phyloP scores from a whole-genome alignment of 257 asterid genomes.

The Plantago ovata region DNA sequence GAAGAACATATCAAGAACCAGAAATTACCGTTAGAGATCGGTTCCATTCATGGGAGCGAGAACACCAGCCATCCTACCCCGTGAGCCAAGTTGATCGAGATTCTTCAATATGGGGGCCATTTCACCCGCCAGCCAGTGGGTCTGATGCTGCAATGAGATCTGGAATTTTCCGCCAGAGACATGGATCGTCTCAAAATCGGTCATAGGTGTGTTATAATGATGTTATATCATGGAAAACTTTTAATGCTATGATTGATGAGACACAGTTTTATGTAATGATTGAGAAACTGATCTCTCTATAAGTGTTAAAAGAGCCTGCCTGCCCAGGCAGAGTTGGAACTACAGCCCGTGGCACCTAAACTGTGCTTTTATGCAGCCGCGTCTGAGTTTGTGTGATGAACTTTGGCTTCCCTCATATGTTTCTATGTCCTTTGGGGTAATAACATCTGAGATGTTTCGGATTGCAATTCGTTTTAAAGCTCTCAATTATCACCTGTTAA shows the following conservation, averaged over 20 bases:
- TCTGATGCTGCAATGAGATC: conserved; percentile 43
- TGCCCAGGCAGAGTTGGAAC: conserved; percentile 32
- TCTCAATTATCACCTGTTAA: too few species aligned
- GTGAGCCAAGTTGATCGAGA: conserved; percentile 44
- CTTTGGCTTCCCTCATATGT: conserved; percentile 36
- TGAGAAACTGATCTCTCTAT: conserved; percentile 39
- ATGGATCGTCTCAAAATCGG: conserved; percentile 62
- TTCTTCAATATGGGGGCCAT: conserved; percentile 48
- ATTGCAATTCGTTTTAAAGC: too few species aligned
- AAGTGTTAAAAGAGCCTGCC: conserved; percentile 25
- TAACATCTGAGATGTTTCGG: conserved; percentile 4
- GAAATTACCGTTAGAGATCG: conserved; percentile 44
- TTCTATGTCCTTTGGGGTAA: conserved; percentile 30
- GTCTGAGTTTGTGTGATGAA: conserved; percentile 43
- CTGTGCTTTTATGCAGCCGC: conserved; percentile 29
- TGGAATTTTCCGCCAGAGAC: conserved; percentile 52
- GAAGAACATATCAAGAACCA: conserved; percentile 55
- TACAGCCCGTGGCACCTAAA: conserved; percentile 32
- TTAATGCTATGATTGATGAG: conserved; percentile 36
- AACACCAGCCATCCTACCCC: conserved; percentile 39
- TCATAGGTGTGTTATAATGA: conserved; percentile 31
- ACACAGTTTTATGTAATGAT: conserved; percentile 31
- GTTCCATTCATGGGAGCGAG: conserved; percentile 48
- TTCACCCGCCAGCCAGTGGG: conserved; percentile 42
- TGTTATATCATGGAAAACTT: conserved; percentile 22